Conservation (phyloP, 208 protist genomes). For the Crithidia bombi region DNA sequence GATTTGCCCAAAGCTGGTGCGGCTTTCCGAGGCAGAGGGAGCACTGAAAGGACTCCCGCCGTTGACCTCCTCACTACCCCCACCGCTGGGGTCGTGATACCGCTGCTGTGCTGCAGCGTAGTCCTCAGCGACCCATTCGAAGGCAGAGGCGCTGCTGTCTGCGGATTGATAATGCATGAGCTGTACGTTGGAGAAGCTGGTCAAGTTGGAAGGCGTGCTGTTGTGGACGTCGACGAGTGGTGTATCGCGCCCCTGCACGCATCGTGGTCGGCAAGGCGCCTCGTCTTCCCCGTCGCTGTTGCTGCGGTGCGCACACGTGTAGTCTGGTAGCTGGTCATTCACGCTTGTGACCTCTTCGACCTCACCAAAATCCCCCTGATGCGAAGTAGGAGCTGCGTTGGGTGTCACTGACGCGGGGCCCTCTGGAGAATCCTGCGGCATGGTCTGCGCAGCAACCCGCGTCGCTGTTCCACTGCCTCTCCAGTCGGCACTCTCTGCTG, state of each 20-base stretch:
- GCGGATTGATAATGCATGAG: not conserved
- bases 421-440: no score
- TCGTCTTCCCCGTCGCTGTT: not conserved
- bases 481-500: no score
- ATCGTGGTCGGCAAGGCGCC: not conserved
- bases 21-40: constrained; percentile 6
- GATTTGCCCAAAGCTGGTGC: not conserved
- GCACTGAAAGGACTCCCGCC: constrained; percentile 1
- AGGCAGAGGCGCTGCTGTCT: constrained; percentile 3
- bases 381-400: no score
- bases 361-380: no score
- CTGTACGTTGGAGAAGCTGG: constrained; percentile 4
- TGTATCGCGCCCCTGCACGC: not conserved
- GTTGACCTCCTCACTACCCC: not conserved
- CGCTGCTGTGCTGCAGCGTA: constrained; percentile 13
- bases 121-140: constrained; percentile 25
- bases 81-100: not conserved
- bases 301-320: not conserved
- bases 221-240: not conserved
- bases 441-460: no score
- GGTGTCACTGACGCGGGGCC: no score
- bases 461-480: no score
- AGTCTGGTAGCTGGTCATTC: no score
- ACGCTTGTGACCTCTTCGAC: no score
- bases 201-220: not conserved